Base-by-base conservation (phyloP, 2,329 filamentous ascomycete species). In the Zarea fungicola region DNA sequence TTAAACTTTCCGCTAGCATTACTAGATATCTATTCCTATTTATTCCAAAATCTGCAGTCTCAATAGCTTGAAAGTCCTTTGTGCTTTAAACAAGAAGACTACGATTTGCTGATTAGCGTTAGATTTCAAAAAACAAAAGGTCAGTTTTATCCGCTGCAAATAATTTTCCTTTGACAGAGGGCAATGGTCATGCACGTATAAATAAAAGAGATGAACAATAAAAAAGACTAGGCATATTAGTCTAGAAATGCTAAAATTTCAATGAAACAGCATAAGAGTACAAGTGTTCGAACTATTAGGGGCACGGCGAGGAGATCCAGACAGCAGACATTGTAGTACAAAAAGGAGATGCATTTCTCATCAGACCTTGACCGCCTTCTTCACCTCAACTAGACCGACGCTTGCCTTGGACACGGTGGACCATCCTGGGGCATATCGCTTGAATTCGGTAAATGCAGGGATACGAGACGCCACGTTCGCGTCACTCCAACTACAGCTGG, bases 401-500 rank as follows among this genome's bases (percentile, higher is more conserved):
- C 75, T 75, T 54, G 80, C 69, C 69, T 96, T 96, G 4, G 83
- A 83, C 23, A 90, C 73, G 9, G 84, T 83, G 6, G 83, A 81
- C 93, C 93, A 99, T 5, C 74, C 71, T 1, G 93, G 93, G 56
- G 83, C 76, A 67, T 83, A 96, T 62, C 83, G 78, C 56, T 78
- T 72, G 42, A 88, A 74, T 67, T 97, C 91, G 57, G 93, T 86
- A 44, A 92, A 78, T 1, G 91, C 91, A 0, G 92, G 91, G 41
- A 97, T 90, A 1, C 76, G 75, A 4, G 81, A 84, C 3, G 69
- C 66, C 29, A 72, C 69, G 60, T 96, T 96, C 37, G 80, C 83
- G 69, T 99, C 93, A 59, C 85, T 89, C 90, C 91, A 97, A 26
- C 87, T 72, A 66, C 93, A 97, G 14, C 84, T 76, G 1, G 91